These are phyloP conservation scores for Symbiodinium pilosum DNA, from an alignment of 73 alveolate species.

Conservation along the genomic window DNA sequence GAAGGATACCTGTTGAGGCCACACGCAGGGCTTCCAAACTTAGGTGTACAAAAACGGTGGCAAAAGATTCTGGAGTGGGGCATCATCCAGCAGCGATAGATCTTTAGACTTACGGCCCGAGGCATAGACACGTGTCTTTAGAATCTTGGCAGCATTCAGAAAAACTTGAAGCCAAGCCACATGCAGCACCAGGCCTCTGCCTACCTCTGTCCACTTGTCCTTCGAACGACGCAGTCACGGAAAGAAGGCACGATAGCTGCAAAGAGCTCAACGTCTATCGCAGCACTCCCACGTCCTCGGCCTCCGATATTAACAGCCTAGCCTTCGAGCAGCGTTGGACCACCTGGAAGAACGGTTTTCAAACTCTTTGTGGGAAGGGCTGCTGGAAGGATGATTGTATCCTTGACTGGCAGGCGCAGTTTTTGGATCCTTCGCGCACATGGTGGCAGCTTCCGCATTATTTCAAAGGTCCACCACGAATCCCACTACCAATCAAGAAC, in stretches of 20 bases:
- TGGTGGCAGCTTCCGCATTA: background rate
- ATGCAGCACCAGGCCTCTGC: constrained; percentile 13
- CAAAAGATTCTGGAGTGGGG: too few relatives aligned
- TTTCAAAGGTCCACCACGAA: background rate
- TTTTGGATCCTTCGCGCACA: background rate
- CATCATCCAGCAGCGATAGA: too few relatives aligned
- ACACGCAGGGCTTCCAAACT: too few relatives aligned
- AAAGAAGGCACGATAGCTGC: background rate
- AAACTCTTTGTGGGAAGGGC: too few relatives aligned
- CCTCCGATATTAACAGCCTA: background rate
- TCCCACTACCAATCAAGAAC: background rate
- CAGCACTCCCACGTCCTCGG: background rate
- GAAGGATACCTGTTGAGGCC: constrained; percentile 27
- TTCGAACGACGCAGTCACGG: background rate
- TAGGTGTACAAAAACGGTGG: too few relatives aligned
- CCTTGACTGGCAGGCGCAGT: background rate
- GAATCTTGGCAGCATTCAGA: too few relatives aligned
- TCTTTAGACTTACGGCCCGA: too few relatives aligned
- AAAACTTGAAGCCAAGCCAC: background rate
- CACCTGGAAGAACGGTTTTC: too few relatives aligned
- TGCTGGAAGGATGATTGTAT: too few relatives aligned
- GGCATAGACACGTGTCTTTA: too few relatives aligned
- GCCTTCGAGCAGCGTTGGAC: constrained; percentile 13
- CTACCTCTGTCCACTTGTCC: constrained; percentile 19
- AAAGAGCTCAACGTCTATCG: background rate